Evolutionary conservation across 176 grass and related monocot species (phyloP).

Genomic region (Carex kokanica): DNA sequence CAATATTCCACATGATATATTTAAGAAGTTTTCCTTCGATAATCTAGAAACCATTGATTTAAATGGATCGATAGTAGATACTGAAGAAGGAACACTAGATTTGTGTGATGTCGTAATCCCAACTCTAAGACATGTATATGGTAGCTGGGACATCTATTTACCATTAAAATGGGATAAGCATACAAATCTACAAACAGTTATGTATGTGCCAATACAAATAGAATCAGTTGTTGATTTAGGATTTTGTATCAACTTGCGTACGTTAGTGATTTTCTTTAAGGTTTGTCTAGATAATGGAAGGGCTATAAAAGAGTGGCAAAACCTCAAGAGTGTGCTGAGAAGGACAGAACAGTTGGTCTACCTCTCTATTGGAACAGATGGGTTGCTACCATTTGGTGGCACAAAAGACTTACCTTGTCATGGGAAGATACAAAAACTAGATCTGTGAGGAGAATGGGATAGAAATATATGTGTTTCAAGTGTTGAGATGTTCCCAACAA

Average conservation of each 20-base stretch:
- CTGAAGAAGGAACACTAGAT: no score
- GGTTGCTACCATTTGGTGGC: not conserved
- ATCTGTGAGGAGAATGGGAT: not conserved
- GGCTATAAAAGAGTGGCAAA: not conserved
- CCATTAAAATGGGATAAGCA: not conserved
- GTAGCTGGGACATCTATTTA: no score
- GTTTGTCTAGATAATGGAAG: not conserved
- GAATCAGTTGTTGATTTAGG: not conserved
- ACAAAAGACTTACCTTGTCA: not conserved
- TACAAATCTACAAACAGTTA: not conserved
- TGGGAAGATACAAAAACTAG: not conserved
- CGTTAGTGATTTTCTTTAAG: fast-evolving
- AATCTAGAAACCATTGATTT: not conserved
- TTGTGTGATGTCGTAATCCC: not conserved
- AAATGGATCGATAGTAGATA: fast-evolving
- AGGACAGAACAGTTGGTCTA: not conserved
- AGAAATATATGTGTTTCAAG: not conserved
- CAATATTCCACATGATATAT: no score
- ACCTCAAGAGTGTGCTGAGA: not conserved
- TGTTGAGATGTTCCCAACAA: not conserved
- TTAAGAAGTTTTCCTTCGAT: not conserved
- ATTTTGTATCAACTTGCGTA: not conserved
- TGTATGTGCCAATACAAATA: fast-evolving
- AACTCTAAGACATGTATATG: not conserved
- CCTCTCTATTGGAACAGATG: fast-evolving